Conservation (phyloP, 345 rosid genomes). For the Eucalyptus marginata region DNA sequence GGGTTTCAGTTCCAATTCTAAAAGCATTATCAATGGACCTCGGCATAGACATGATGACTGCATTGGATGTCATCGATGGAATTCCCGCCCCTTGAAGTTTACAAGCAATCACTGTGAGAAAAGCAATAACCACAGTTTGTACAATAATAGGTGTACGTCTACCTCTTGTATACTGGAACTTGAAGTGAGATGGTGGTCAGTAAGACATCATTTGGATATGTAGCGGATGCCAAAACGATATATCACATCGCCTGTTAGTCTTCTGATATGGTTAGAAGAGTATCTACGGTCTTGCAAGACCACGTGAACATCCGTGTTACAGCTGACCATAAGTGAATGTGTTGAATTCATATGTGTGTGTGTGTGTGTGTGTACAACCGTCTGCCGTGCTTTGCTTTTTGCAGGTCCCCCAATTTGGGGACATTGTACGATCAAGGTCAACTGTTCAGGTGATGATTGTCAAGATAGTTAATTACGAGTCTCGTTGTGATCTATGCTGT, state of each 20-base stretch:
- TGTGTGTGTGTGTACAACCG: background rate
- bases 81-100: background rate
- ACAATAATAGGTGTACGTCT: background rate
- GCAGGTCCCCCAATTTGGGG: background rate
- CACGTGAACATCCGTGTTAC: background rate
- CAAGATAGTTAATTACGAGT: background rate
- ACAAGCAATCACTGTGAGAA: background rate
- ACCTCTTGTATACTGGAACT: background rate
- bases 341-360: background rate
- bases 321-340: background rate
- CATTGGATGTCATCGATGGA: conserved; percentile 69
- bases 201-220: background rate
- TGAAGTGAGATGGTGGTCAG: background rate
- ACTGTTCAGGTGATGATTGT: background rate
- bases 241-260: background rate
- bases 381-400: background rate
- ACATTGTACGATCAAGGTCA: background rate
- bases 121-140: background rate
- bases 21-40: conserved; percentile 60
- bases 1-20: conserved; percentile 42
- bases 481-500: background rate
- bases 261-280: background rate
- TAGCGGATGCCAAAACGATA: background rate
- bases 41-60: conserved; percentile 62
- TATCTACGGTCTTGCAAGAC: background rate